Percentiles rank a stretch among this genome's conserved stretches.
These are phyloP conservation scores for Eleusine indica DNA, from an alignment of 176 grass and related monocot species.

Conservation along the genomic window DNA sequence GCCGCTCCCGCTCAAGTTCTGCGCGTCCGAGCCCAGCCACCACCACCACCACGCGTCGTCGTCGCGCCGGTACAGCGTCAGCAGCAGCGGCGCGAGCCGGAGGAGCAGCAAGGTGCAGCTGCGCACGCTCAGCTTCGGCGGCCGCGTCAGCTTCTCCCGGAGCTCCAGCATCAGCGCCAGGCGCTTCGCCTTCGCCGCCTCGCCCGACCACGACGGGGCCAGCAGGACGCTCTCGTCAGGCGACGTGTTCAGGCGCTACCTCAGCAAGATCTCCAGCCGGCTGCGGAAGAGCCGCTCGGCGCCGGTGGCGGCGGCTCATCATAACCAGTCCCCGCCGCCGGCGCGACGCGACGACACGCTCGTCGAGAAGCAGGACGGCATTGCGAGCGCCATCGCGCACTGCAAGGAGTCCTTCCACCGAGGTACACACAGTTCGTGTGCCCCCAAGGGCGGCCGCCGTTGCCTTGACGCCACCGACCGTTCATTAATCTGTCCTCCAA, in stretches of 20 bases:
- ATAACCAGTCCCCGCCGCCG: constrained; percentile 5
- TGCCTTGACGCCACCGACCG: constrained; percentile 7
- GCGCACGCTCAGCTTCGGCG: constrained; percentile 63
- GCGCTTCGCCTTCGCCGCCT: constrained; percentile 38
- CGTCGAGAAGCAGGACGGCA: constrained; percentile 85
- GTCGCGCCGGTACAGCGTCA: neutral
- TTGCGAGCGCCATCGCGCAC: constrained; percentile 94
- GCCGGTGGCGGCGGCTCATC: constrained; percentile 27
- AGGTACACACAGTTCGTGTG: constrained; percentile 12
- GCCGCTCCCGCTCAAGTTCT: constrained; percentile 25
- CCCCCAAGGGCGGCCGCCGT: neutral
- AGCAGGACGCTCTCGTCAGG: constrained; percentile 4
- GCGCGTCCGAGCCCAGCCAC: constrained; percentile 37
- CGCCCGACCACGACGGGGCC: constrained; percentile 35
- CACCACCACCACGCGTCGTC: too few relatives aligned
- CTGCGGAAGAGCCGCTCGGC: constrained; percentile 70
- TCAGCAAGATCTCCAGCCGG: constrained; percentile 81
- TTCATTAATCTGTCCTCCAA: neutral
- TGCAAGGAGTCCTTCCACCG: constrained; percentile 89
- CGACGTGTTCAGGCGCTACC: constrained; percentile 63
- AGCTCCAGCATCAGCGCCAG: constrained; percentile 42
- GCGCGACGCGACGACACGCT: constrained; percentile 74
- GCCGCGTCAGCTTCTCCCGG: constrained; percentile 62
- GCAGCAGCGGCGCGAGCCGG: constrained; percentile 24
- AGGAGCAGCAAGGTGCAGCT: constrained; percentile 40